These are phyloP conservation scores for Corinectria fuckeliana DNA, from an alignment of 2,329 filamentous ascomycete genomes.

Conservation along the genomic window DNA sequence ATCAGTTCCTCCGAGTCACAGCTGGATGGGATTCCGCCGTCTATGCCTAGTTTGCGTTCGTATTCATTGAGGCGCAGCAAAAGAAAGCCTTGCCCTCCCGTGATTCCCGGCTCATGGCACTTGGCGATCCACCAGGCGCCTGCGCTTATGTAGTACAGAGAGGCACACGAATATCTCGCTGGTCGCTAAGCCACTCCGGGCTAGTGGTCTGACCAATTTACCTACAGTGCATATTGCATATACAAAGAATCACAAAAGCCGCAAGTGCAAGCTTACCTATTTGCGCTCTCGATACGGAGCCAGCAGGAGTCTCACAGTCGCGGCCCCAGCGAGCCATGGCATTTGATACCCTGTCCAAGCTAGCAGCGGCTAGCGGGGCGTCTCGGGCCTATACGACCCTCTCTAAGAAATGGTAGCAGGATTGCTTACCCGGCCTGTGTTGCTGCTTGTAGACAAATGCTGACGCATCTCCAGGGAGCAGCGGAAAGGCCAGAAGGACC, in stretches of 20 bases:
- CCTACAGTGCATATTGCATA: not conserved
- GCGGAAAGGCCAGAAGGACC: slow-evolving; percentile 14
- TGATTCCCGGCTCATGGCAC: not conserved
- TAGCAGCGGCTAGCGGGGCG: slow-evolving; percentile 10
- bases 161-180: not conserved
- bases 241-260: not conserved
- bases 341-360: slow-evolving; percentile 12
- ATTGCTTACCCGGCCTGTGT: not conserved
- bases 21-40: not conserved
- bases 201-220: not conserved
- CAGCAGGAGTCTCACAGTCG: not conserved
- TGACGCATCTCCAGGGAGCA: slow-evolving; percentile 5
- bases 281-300: not conserved
- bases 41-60: too few species aligned
- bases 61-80: not conserved
- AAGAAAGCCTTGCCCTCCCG: not conserved
- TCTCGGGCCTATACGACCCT: slow-evolving; percentile 7
- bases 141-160: not conserved
- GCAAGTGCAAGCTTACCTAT: not conserved
- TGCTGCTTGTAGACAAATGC: not conserved
- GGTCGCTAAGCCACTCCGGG: not conserved
- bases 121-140: not conserved
- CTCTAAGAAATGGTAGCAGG: slow-evolving; percentile 20
- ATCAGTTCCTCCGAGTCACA: slow-evolving; percentile 64
- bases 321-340: not conserved